Evolutionary conservation across 2,329 filamentous ascomycete species (phyloP), one percentile per base, ranked within the genome.

Genomic region (Monilinia polystroma): DNA sequence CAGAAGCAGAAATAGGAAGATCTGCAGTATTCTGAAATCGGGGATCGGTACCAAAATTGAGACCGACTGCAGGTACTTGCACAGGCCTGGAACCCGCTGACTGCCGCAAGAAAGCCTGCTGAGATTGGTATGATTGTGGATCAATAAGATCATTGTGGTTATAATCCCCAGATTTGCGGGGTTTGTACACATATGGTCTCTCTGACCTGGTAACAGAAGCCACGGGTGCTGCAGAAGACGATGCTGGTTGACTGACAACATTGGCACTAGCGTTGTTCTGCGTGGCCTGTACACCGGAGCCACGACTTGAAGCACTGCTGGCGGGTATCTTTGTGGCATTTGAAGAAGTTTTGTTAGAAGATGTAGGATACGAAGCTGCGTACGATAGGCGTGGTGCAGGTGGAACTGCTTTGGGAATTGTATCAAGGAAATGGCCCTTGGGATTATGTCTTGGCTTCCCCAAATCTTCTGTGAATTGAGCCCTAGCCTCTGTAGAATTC

Each of bases 401-500:
- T 69, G 79, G 81, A 4, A 77, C 73, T 5, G 82, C 81, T 71
- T 85, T 86, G 63, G 81, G 86, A 63, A 92, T 80, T 2, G 89
- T 88, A 56, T 92, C 89, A 75, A 93, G 77, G 77, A 90, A 93
- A 75, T 90, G 90, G 71, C 87, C 88, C 78, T 85, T 88, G 2
- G 83, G 80, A 68, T 92, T 91, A 77, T 92, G 84, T 56, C 80
- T 80, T n/a, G 79, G 82, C 16, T 78, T 82, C 11, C 74, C 70
- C 54, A 84, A 86, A 78, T 96, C 88, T 73, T 95, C 91, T 5
- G 93, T 96, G 79, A 95, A 99, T 76, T 96, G 92, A 35, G 93
- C 89, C 77, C 89, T 93, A 64, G 92, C 90, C 75, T 98, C 94
- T 8, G 94, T 97, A 29, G 94, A 98, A 26, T 85, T 86, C 76